A percentile compares a stretch with the other conserved stretches of the same genome.
These are phyloP conservation scores for Fusarium euwallaceae DNA, from an alignment of 2,329 filamentous ascomycete species.

Conservation along the genomic window DNA sequence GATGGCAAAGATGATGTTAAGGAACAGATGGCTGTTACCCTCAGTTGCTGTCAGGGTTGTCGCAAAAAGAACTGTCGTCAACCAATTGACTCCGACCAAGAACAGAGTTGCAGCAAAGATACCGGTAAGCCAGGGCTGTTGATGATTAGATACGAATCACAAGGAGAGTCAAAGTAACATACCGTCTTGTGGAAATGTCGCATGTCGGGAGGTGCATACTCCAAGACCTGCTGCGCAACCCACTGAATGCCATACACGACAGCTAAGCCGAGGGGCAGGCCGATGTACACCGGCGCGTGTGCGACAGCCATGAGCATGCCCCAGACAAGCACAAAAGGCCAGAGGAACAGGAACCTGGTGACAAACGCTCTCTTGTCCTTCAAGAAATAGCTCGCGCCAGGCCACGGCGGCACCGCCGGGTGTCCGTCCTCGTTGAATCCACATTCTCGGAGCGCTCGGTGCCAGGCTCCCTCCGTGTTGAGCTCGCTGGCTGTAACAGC, in stretches of 20 bases:
- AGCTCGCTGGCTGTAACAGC: constrained; percentile 88
- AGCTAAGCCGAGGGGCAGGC: constrained; percentile 77
- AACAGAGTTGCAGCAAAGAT: constrained; percentile 92
- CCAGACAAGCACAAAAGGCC: constrained; percentile 84
- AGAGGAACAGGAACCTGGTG: constrained; percentile 89
- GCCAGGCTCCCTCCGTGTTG: constrained; percentile 86
- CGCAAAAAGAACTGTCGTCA: constrained; percentile 69
- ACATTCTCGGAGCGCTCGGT: constrained; percentile 83
- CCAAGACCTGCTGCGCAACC: constrained; percentile 80
- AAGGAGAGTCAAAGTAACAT: constrained; percentile 50
- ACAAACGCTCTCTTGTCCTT: constrained; percentile 84
- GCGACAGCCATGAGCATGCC: constrained; percentile 79
- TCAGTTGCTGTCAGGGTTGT: constrained; percentile 37
- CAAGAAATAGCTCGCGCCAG: constrained; percentile 77
- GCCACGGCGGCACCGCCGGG: constrained; percentile 76
- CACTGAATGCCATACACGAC: constrained; percentile 80
- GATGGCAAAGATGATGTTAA: constrained; percentile 81
- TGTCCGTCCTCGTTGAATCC: constrained; percentile 87
- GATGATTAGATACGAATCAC: constrained; percentile 13
- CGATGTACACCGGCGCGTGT: constrained; percentile 79
- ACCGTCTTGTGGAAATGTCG: constrained; percentile 90
- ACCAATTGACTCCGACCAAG: constrained; percentile 81
- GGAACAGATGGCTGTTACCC: constrained; percentile 68
- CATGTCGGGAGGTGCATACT: constrained; percentile 89
- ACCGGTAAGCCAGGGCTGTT: constrained; percentile 88